Conservation (phyloP, 2,329 filamentous ascomycete genomes). For the Sclerotinia minor region DNA sequence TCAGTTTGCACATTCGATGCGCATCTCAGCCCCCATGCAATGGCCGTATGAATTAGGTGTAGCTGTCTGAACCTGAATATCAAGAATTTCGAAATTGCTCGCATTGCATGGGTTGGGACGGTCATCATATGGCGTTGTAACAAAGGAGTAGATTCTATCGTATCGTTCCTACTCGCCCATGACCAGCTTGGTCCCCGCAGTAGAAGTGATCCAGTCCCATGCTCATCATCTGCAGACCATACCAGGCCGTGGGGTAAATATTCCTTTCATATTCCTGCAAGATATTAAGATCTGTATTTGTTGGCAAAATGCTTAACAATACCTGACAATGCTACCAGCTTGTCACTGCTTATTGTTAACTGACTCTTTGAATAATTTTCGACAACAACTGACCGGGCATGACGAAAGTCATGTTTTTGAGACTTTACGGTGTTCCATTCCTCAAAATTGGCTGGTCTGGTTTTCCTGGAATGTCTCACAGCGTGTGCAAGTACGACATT, state of each 20-base stretch:
- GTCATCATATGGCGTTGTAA: background rate
- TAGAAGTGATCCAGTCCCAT: background rate
- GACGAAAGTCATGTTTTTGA: background rate
- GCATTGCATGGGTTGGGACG: background rate
- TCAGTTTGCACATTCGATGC: background rate
- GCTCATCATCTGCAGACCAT: background rate
- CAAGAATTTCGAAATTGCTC: background rate
- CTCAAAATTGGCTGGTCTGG: background rate
- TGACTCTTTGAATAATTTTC: no score
- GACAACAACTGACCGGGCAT: background rate
- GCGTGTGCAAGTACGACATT: background rate
- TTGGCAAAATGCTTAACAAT: background rate
- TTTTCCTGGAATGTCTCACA: background rate
- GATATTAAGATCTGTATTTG: background rate
- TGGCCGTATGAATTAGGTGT: background rate
- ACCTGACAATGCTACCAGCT: background rate
- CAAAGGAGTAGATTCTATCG: background rate
- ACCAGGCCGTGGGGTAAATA: background rate
- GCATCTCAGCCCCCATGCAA: background rate
- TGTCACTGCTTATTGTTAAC: background rate
- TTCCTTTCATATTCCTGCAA: background rate
- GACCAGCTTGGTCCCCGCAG: background rate
- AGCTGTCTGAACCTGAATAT: no score
- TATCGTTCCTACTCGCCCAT: slow-evolving; percentile 4
- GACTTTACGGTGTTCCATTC: background rate